phyloP scores from a whole-genome alignment of 83 land plant species.

The Thuja plicata region DNA sequence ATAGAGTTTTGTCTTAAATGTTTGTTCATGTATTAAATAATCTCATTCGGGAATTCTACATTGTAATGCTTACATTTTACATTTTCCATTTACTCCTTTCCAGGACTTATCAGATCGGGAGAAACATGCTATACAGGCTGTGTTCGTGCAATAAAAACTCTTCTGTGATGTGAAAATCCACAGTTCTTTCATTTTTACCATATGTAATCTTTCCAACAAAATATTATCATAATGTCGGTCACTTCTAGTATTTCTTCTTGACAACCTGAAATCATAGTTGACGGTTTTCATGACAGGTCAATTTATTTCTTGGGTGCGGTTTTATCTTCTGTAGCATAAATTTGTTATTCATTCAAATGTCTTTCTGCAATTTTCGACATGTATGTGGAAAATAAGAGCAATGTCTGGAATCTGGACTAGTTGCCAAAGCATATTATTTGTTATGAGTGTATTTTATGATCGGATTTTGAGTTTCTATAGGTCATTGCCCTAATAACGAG shows the following conservation, averaged over 20 bases:
- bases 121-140: background rate
- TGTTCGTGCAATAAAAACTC: background rate
- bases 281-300: background rate
- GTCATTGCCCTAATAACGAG: background rate
- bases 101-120: constrained; percentile 17
- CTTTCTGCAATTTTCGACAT: constrained; percentile 8
- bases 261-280: background rate
- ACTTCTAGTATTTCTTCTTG: background rate
- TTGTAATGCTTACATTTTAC: background rate
- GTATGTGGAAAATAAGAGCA: background rate
- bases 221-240: background rate
- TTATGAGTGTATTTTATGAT: background rate
- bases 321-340: background rate
- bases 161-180: background rate
- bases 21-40: background rate
- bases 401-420: background rate
- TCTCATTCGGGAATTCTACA: background rate
- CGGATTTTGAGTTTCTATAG: background rate
- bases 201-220: background rate
- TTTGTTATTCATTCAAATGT: constrained; percentile 7
- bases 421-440: background rate
- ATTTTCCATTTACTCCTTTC: background rate
- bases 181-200: background rate
- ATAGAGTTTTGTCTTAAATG: background rate
- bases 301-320: background rate